Conservation (phyloP, 768 basidiomycete genomes). For the Aureoboletus auriporus region DNA sequence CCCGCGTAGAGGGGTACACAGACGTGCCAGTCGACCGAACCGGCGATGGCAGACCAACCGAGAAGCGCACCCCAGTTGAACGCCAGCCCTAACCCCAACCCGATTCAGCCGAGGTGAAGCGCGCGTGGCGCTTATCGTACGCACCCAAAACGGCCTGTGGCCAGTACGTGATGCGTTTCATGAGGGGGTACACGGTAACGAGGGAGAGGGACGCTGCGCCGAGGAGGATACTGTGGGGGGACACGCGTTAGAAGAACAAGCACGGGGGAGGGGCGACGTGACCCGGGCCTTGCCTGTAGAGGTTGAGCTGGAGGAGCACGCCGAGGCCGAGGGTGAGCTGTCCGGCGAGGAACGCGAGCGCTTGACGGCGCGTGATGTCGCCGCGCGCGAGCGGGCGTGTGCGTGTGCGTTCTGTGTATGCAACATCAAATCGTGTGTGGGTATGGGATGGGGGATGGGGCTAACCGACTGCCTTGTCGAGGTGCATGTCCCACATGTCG, state of each 20-base stretch:
- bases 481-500: slow-evolving; percentile 94
- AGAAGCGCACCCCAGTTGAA: slow-evolving; percentile 98
- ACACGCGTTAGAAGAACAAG: too few relatives aligned
- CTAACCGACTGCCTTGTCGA: slow-evolving; percentile 88
- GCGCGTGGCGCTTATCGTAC: slow-evolving; percentile 12
- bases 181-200: slow-evolving; percentile 88
- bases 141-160: slow-evolving; percentile 92
- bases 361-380: slow-evolving; percentile 71
- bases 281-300: slow-evolving; percentile 69
- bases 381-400: slow-evolving; percentile 84
- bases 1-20: slow-evolving; percentile 88
- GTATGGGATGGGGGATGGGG: neutral
- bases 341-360: slow-evolving; percentile 72
- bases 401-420: slow-evolving; percentile 69
- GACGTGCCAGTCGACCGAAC: slow-evolving; percentile 73
- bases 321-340: slow-evolving; percentile 83
- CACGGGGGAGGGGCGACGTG: neutral
- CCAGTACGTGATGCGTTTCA: slow-evolving; percentile 97
- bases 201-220: slow-evolving; percentile 89
- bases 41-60: slow-evolving; percentile 93
- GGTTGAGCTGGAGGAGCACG: slow-evolving; percentile 87
- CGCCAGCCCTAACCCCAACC: slow-evolving; percentile 59
- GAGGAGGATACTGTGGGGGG: slow-evolving; percentile 65
- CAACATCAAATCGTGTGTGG: neutral
- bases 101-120: too few relatives aligned